phyloP scores from a whole-genome alignment of 2,329 filamentous ascomycete genomes.

The Nemania bipapillata region DNA sequence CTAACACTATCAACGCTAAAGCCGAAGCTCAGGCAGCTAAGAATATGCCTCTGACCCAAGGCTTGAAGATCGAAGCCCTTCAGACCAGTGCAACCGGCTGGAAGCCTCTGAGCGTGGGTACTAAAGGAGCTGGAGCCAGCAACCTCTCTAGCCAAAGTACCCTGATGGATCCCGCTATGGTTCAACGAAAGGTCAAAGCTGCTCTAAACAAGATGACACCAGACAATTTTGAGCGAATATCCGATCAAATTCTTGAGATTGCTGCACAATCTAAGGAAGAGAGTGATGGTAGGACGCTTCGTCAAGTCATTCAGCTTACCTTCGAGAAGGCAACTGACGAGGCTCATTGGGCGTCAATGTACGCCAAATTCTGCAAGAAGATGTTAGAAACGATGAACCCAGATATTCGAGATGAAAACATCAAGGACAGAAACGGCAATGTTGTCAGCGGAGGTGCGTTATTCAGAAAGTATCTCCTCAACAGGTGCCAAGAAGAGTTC shows the following conservation, averaged over 20 bases:
- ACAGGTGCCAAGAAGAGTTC: constrained; percentile 98
- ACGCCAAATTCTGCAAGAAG: constrained; percentile 96
- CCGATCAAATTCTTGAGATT: constrained; percentile 91
- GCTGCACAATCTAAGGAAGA: constrained; percentile 96
- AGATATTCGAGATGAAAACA: constrained; percentile 94
- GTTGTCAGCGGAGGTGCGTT: constrained; percentile 91
- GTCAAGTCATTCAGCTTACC: constrained; percentile 97
- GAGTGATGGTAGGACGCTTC: constrained; percentile 88
- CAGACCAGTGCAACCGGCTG: constrained; percentile 78
- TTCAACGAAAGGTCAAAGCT: constrained; percentile 98
- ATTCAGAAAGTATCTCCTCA: constrained; percentile 98
- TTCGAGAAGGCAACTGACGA: constrained; percentile 99
- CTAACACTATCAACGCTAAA: constrained; percentile 64
- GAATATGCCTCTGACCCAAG: constrained; percentile 90
- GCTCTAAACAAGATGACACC: constrained; percentile 99
- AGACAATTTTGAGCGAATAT: constrained; percentile 86
- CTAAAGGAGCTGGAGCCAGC: constrained; percentile 55
- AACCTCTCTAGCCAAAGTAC: constrained; percentile 58
- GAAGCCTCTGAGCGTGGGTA: constrained; percentile 85
- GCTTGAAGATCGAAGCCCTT: constrained; percentile 83
- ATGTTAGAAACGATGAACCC: constrained; percentile 96
- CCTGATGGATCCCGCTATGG: constrained; percentile 86
- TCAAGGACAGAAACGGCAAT: constrained; percentile 87
- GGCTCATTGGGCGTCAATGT: constrained; percentile 98
- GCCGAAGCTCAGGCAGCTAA: constrained; percentile 77